Percentiles rank a stretch among this genome's conserved stretches.
Conservation (phyloP, 2,329 filamentous ascomycete genomes). For the Fusarium virguliforme region DNA sequence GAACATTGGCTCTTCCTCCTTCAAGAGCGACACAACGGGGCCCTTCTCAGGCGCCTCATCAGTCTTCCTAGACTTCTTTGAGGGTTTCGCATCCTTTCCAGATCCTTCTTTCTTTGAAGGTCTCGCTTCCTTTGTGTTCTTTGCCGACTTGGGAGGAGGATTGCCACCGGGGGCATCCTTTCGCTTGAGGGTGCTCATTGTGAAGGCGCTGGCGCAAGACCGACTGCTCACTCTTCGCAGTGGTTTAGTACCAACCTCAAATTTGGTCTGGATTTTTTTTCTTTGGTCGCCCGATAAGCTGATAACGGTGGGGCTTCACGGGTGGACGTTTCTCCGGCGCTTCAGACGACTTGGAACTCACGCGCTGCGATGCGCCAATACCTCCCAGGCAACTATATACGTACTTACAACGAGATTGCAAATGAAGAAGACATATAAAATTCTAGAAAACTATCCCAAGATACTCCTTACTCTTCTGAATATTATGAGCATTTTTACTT, state of each 20-base stretch:
- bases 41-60: slow-evolving; percentile 53
- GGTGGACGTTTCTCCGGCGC: neutral
- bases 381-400: no score
- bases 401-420: neutral
- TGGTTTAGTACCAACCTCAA: slow-evolving; percentile 37
- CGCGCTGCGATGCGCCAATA: neutral
- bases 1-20: slow-evolving; percentile 90
- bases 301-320: slow-evolving; percentile 30
- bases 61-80: slow-evolving; percentile 55
- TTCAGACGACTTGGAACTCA: neutral
- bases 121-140: slow-evolving; percentile 62
- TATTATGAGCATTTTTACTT: neutral
- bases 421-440: neutral
- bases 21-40: slow-evolving; percentile 65
- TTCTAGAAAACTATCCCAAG: no score
- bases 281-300: slow-evolving; percentile 42
- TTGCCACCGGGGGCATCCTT: slow-evolving; percentile 71
- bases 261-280: slow-evolving; percentile 54
- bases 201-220: slow-evolving; percentile 53
- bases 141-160: slow-evolving; percentile 65
- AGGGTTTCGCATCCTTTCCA: slow-evolving; percentile 52
- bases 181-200: slow-evolving; percentile 72
- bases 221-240: slow-evolving; percentile 47
- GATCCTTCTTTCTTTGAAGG: slow-evolving; percentile 64
- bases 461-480: no score